Base-by-base conservation (phyloP, 177 flowering plant species). In the Telopea speciosissima region DNA sequence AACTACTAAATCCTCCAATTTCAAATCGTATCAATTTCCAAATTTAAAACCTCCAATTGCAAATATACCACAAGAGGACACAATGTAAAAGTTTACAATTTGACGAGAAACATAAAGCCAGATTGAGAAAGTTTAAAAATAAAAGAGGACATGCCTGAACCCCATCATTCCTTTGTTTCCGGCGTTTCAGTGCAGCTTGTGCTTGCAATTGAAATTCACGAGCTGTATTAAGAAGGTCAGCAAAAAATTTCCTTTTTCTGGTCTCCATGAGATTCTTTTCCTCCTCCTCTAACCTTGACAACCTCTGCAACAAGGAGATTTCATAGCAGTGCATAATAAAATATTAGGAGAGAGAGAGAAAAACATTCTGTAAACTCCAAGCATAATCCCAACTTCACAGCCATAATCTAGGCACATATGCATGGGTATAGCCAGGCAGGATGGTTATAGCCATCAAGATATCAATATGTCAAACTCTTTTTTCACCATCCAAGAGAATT, bases 91-190 rank as follows among this genome's bases (percentile, higher is more conserved):
- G 42, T 8, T 59, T 59, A 19, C 52, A 69, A 69, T 23, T 60
- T n/a, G 49, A 36, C 19, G 12, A n/a, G 28, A 60, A 69, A 69
- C 5, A 31, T 33, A 31, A 69, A 36, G 45, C 52, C 40, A 33
- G 56, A 62, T 8, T 36, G 40, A 36, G 9, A 36, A 36, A 36
- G 40, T 36, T 22, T 28, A 56, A 45, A 23, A 71, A 8, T 66
- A 58, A 66, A 9, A 69, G 61, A 63, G 21, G 63, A 33, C 80
- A 75, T 77, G 76, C 99, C 92, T 86, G 95, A 69, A 96, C 80
- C 44, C 90, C 89, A 80, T 96, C 99, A 80, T 93, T 96, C 83
- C 97, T 84, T 73, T 88, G 96, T 78, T 91, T 96, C 63, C 95
- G 80, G 49, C 97, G 92, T 79, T 88, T 93, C 81, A 85, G 67